phyloP scores from a whole-genome alignment of 2,329 filamentous ascomycete species.

The Colletotrichum theobromicola region DNA sequence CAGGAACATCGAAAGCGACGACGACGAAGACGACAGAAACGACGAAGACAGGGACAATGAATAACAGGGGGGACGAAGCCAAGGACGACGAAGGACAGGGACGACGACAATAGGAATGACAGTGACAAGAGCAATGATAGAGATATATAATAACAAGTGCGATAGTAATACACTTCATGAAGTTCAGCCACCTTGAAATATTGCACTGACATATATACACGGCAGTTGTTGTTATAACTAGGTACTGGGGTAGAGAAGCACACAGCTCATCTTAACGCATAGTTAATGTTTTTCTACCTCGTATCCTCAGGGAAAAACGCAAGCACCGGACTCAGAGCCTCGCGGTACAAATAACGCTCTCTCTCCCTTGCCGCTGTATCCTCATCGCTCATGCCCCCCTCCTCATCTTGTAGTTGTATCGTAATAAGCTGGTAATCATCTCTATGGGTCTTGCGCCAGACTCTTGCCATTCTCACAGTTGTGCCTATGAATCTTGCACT shows the following conservation, averaged over 20 bases:
- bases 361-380: neutral
- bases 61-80: too few species aligned
- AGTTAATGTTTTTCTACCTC: fast-evolving
- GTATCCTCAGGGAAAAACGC: slow-evolving; percentile 6
- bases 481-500: neutral
- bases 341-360: neutral
- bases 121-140: too few species aligned
- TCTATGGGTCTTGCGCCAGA: neutral
- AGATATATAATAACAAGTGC: too few species aligned
- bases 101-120: too few species aligned
- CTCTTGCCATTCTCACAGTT: neutral
- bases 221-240: too few species aligned
- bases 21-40: too few species aligned
- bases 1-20: too few species aligned
- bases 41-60: too few species aligned
- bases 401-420: neutral
- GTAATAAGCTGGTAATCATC: neutral
- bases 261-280: neutral
- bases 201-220: too few species aligned
- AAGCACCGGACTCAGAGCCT: slow-evolving; percentile 11
- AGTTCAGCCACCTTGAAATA: too few species aligned
- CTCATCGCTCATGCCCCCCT: neutral
- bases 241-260: neutral
- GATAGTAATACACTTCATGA: too few species aligned
- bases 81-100: too few species aligned